phyloP scores from a whole-genome alignment of 768 basidiomycete species.

The Podaxis sp. region DNA sequence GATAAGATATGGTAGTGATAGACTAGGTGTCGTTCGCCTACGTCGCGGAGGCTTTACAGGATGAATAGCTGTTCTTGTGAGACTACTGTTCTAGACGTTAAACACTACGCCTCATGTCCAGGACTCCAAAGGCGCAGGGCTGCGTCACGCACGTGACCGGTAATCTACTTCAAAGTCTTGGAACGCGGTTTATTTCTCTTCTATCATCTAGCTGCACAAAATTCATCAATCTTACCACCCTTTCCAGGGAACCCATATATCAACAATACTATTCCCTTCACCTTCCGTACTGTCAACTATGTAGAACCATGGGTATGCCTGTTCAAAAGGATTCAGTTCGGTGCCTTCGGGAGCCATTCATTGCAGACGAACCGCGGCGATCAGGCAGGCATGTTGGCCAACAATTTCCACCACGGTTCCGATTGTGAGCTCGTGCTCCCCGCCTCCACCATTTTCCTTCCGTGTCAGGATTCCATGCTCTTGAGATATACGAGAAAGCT shows the following conservation, averaged over 20 bases:
- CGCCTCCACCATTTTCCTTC: constrained; percentile 20
- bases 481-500: constrained; percentile 64
- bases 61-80: constrained; percentile 4
- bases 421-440: constrained; percentile 39
- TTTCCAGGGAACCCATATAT: constrained; percentile 91
- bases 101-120: constrained; percentile 28
- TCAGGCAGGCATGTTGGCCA: constrained; percentile 86
- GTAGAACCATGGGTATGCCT: constrained; percentile 81
- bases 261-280: constrained; percentile 57
- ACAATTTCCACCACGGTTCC: constrained; percentile 71
- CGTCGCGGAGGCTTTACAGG: not conserved
- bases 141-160: constrained; percentile 16
- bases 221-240: constrained; percentile 61
- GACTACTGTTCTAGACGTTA: not conserved
- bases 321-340: not conserved
- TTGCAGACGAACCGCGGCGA: constrained; percentile 50
- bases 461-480: constrained; percentile 76
- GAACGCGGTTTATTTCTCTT: not conserved
- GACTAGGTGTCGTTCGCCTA: constrained; percentile 15
- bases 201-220: not conserved
- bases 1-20: constrained; percentile 16
- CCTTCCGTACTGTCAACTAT: constrained; percentile 66
- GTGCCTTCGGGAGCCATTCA: not conserved
- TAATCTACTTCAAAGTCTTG: not conserved
- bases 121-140: constrained; percentile 4